Evolutionary conservation across 2,329 filamentous ascomycete species (phyloP).

Genomic region (Pseudogymnoascus pannorum): DNA sequence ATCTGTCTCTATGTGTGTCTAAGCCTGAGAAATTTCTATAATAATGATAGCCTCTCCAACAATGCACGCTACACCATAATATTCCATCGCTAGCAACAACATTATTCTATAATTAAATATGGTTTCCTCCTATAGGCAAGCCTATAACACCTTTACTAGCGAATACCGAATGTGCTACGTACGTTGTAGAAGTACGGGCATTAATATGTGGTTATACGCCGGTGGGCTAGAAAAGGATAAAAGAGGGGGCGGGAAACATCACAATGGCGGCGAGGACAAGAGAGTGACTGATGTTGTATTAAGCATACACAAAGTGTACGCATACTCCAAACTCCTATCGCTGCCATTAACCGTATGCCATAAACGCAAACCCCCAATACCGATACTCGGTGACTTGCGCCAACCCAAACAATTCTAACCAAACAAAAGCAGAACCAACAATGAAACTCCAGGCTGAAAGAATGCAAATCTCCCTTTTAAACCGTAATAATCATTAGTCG

Average conservation of each 20-base stretch:
- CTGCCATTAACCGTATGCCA: not conserved
- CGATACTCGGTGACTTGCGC: no score
- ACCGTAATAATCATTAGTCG: not conserved
- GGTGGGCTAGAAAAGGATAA: not conserved
- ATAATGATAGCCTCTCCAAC: no score
- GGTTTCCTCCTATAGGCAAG: not conserved
- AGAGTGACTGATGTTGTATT: not conserved
- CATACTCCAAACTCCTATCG: not conserved
- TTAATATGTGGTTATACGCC: not conserved
- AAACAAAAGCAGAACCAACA: not conserved
- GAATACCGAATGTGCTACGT: not conserved
- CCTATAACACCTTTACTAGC: not conserved
- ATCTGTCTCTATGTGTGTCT: no score
- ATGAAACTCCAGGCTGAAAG: not conserved
- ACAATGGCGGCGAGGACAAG: not conserved
- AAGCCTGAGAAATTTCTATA: no score
- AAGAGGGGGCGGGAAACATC: not conserved
- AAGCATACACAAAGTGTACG: not conserved
- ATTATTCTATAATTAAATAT: no score
- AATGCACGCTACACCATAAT: no score
- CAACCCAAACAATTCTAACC: not conserved
- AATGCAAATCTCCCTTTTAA: not conserved
- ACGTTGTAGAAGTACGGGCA: not conserved
- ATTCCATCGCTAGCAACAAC: no score
- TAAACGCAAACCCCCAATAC: not conserved